Base-by-base conservation (phyloP, 2,329 filamentous ascomycete species). In the Lecanicillium sp. region DNA sequence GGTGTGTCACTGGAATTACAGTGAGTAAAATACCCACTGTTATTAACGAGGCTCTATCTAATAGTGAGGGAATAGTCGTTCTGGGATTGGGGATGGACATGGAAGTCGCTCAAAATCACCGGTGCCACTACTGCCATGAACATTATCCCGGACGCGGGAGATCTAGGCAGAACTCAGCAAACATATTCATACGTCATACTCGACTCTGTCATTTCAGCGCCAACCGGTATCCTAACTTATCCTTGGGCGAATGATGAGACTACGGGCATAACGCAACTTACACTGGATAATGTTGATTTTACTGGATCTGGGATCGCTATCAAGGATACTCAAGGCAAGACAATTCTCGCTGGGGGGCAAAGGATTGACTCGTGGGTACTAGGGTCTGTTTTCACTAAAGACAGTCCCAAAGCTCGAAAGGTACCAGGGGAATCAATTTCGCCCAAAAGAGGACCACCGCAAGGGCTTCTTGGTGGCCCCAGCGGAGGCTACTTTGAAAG, bases 51-150 rank as follows among this genome's bases (percentile, higher is more conserved):
- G 47, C 69, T 77, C 29, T 82, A 84, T 54, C 45, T 84, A 40
- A 72, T 48, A 66, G 69, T 51, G 81, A 74, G 57, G 66, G 75
- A 46, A 83, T 77, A 14, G 71, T 74, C 36, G 76, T 84, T 81
- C 48, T 85, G 81, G 81, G 74, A 82, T 60, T 86, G 81, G 81
- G 72, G 76, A 25, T 86, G 79, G 77, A 78, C 74, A 4, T 36
- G 39, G 43, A 36, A 37, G 20, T 27, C 36, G 40, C 11, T 42
- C 29, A 13, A 17, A 12, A 17, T 36, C 7, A 15, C 27, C 15
- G n/a, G 17, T 9, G 29, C 6, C 6, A 18, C 6, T 15, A n/a
- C n/a, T n/a, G n/a, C n/a, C n/a, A 25, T 6, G 11, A 25, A 6
- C 22, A 25, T 8, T 10, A 19, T 38, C 14, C 30, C 15, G 39